A percentile compares a stretch with the other conserved stretches of the same genome.
Conservation (phyloP, 352 stramenopile genomes). For the Globisporangium uncinulatum region DNA sequence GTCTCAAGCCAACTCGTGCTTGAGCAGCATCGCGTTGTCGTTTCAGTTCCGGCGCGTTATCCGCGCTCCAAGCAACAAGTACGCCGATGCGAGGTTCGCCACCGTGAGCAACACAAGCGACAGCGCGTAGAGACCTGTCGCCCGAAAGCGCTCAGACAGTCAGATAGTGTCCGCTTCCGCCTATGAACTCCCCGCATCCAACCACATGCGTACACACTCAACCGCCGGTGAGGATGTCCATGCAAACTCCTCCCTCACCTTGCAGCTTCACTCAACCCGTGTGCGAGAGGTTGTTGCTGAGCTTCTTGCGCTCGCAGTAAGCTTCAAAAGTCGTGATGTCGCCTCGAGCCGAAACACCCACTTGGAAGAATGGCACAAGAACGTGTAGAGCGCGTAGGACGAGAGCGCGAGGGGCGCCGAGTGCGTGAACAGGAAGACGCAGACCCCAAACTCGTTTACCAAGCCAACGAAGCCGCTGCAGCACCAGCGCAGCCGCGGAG, state of each 20-base stretch:
- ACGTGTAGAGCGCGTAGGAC: slow-evolving; percentile 32
- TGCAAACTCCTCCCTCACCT: slow-evolving; percentile 17
- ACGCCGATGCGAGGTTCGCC: slow-evolving; percentile 29
- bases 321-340: slow-evolving; percentile 15
- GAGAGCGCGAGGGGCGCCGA: slow-evolving; percentile 27
- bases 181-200: neutral
- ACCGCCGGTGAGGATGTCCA: neutral
- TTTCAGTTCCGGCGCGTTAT: slow-evolving; percentile 43
- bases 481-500: slow-evolving; percentile 28
- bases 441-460: slow-evolving; percentile 40
- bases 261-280: slow-evolving; percentile 36
- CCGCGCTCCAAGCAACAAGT: slow-evolving; percentile 34
- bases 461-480: slow-evolving; percentile 22
- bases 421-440: slow-evolving; percentile 37
- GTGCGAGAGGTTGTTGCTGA: slow-evolving; percentile 37
- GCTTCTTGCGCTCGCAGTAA: slow-evolving; percentile 25
- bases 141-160: neutral
- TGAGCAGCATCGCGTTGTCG: slow-evolving; percentile 27
- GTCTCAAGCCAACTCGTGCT: slow-evolving; percentile 19
- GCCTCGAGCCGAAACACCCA: neutral
- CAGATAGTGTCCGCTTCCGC: neutral
- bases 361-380: slow-evolving; percentile 30
- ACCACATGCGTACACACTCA: neutral
- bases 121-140: slow-evolving; percentile 30
- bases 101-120: slow-evolving; percentile 36